These are phyloP conservation scores for Penicillium mononematosum DNA, from an alignment of 495 filamentous ascomycete genomes.

Conservation along the genomic window DNA sequence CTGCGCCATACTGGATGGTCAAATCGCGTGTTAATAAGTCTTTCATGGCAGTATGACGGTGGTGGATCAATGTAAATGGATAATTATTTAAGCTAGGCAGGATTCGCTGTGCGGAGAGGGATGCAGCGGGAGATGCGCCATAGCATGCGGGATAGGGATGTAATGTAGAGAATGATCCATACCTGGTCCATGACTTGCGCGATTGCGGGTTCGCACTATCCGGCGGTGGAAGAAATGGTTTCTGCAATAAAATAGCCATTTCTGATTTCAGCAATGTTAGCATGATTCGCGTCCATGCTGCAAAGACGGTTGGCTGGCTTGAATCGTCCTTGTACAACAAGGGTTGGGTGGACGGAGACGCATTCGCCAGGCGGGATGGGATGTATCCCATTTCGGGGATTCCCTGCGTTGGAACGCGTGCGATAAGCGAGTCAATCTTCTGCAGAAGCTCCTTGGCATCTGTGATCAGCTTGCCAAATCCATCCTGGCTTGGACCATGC, in stretches of 20 bases:
- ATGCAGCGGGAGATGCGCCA: neutral
- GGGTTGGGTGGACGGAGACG: neutral
- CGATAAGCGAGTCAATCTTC: neutral
- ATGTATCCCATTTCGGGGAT: neutral
- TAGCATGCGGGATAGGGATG: neutral
- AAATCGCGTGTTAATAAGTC: neutral
- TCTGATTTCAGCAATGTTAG: neutral
- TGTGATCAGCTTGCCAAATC: neutral
- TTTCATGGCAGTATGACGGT: neutral
- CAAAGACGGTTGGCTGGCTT: neutral
- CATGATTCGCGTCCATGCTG: neutral
- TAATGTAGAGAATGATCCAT: neutral
- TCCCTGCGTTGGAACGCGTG: neutral
- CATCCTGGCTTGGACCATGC: neutral
- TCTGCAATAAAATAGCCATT: neutral
- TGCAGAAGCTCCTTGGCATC: neutral
- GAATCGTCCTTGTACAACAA: neutral
- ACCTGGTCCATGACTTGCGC: neutral
- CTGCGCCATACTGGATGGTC: neutral
- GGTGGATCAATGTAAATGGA: neutral
- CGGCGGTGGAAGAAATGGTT: neutral
- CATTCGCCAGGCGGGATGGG: neutral
- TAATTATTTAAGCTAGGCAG: neutral
- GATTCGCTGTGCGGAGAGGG: neutral
- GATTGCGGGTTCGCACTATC: neutral